Conservation (phyloP, 75 land plant genomes). For the Gnetum montanum region DNA sequence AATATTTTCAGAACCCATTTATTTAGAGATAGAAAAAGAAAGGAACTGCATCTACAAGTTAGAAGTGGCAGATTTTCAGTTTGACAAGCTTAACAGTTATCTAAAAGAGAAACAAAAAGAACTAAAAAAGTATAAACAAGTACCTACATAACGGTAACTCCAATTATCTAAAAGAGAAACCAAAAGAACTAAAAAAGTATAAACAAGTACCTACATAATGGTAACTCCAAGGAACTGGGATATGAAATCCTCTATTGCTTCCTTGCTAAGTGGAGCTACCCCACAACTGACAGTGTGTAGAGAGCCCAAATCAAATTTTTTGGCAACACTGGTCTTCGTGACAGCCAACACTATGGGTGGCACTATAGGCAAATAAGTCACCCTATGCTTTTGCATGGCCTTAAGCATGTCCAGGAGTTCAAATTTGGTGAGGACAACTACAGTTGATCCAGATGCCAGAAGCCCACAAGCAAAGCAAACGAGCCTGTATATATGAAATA, state of each 20-base stretch:
- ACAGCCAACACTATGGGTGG: constrained; percentile 82
- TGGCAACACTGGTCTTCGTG: constrained; percentile 28
- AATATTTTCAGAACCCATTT: too few species aligned
- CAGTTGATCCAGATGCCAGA: constrained; percentile 43
- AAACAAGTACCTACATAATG: constrained; percentile 15
- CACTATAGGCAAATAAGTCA: constrained; percentile 63
- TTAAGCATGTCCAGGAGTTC: constrained; percentile 60
- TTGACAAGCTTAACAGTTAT: too few species aligned
- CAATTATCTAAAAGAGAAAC: too few species aligned
- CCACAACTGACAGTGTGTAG: constrained; percentile 47
- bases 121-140: too few species aligned
- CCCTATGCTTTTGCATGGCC: constrained; percentile 39
- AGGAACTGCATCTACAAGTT: too few species aligned
- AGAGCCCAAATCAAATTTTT: constrained; percentile 45
- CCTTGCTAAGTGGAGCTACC: constrained; percentile 82
- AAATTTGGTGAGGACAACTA: constrained; percentile 61
- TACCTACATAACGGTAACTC: too few species aligned
- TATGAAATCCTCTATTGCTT: constrained; percentile 63
- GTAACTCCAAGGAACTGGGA: constrained; percentile 45
- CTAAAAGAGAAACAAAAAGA: too few species aligned
- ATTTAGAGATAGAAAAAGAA: too few species aligned
- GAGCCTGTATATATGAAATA: constrained; percentile 91
- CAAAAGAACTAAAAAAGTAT: neutral
- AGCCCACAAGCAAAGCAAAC: constrained; percentile 39
- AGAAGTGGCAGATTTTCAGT: too few species aligned